A percentile compares a stretch with the other conserved stretches of the same genome.
Evolutionary conservation across 2,329 filamentous ascomycete species (phyloP).

Genomic region (Fusarium brevicatenulatum): DNA sequence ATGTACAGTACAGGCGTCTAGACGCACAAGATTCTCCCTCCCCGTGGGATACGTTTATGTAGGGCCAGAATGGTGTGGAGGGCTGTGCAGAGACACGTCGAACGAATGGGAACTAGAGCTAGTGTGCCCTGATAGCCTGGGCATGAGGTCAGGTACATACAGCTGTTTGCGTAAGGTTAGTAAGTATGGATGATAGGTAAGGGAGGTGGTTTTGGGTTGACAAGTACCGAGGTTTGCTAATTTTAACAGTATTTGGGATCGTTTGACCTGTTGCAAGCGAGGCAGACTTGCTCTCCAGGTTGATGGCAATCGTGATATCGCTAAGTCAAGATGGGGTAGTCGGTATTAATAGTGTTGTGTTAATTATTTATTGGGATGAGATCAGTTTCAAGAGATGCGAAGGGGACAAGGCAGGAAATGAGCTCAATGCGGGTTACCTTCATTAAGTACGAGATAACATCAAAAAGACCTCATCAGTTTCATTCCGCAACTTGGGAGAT

Average conservation of each 20-base stretch:
- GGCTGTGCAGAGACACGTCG: conserved; percentile 44
- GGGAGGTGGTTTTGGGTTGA: background rate
- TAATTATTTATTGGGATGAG: background rate
- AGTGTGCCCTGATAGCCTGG: background rate
- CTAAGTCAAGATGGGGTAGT: background rate
- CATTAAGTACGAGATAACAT: background rate
- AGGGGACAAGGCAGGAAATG: background rate
- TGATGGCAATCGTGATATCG: conserved; percentile 25
- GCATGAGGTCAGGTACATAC: background rate
- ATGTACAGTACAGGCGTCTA: conserved; percentile 13
- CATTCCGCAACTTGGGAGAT: background rate
- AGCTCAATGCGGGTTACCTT: background rate
- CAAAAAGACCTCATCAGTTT: background rate
- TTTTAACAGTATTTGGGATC: conserved; percentile 32
- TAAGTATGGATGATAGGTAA: background rate
- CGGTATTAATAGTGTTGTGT: background rate
- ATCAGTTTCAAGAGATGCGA: background rate
- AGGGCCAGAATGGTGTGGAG: conserved; percentile 29
- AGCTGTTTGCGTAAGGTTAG: background rate
- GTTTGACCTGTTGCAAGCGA: conserved; percentile 15
- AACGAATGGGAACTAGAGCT: conserved; percentile 30
- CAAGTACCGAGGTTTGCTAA: conserved; percentile 31
- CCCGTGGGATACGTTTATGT: background rate
- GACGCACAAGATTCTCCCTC: conserved; percentile 5
- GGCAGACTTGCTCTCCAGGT: conserved; percentile 6